Base-by-base conservation (phyloP, 2,329 filamentous ascomycete species). In the Penicillium sp. region DNA sequence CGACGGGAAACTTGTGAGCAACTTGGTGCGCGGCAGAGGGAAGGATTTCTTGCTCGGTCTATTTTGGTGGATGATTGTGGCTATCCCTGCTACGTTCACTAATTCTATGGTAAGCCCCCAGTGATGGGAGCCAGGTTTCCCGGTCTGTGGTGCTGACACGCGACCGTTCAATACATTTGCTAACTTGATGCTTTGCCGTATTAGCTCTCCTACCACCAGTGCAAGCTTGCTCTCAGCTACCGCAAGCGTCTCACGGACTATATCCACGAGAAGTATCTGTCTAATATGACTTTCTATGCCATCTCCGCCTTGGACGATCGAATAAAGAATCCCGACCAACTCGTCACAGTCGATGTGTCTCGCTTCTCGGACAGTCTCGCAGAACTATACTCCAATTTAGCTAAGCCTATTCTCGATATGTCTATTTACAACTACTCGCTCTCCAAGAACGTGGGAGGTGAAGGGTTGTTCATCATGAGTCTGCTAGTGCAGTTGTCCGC, bases 61-160 rank as follows among this genome's bases (percentile, higher is more conserved):
- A 67, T 85, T 95, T 6, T 97, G 93, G 92, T 99, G 94, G 94
- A 99, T 99, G 94, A 75, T 93, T 55, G 94, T 99, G 64, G 93
- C 94, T 27, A 84, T 99, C 17, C 94, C 94, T 10, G 94, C 94
- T 1, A 97, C 94, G 0, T 97, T 97, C 73, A 99, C 94, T 41
- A 99, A 99, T 76, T 97, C 93, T 0, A 99, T 99, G 94, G 90
- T 94, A 76, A 75, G 85, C 73, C 19, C 10, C 13, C 47, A 35
- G 23, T 38, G 40, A 42, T 25, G 8, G 31, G 10, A 33, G 4
- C 15, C 4, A 7, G 33, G 27, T 23, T 31, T 10, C n/a, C 2
- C 2, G 1, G 35, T 13, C 31, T 21, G 15, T 4, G 8, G 19
- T 27, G 25, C 4, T 41, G 46, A 19, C 15, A 54, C 52, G 60